These are phyloP conservation scores for Paramecium primaurelia DNA, from an alignment of 73 alveolate genomes.

Conservation along the genomic window DNA sequence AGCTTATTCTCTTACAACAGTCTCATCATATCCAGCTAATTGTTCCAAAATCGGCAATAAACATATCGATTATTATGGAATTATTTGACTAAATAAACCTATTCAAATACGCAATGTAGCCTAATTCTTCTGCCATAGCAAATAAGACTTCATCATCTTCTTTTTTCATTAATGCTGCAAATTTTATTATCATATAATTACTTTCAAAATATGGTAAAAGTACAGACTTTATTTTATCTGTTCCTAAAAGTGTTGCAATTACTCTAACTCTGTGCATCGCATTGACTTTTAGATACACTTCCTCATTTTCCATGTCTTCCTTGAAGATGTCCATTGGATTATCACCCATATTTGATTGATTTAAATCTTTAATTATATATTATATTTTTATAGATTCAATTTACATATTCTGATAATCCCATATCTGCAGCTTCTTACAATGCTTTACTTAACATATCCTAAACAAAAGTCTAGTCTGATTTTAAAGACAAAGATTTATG, in stretches of 20 bases:
- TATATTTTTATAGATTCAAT: background rate
- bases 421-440: conserved; percentile 71
- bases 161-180: conserved; percentile 56
- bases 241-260: conserved; percentile 81
- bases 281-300: conserved; percentile 91
- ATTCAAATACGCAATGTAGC: conserved; percentile 60
- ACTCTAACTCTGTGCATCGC: conserved; percentile 94
- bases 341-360: background rate
- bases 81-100: conserved; percentile 46
- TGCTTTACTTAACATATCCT: conserved; percentile 88
- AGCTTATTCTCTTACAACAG: conserved; percentile 88
- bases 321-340: conserved; percentile 86
- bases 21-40: conserved; percentile 77
- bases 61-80: conserved; percentile 45
- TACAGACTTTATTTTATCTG: conserved; percentile 75
- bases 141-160: conserved; percentile 97
- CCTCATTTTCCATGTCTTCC: conserved; percentile 97
- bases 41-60: conserved; percentile 66
- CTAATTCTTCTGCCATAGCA: conserved; percentile 96
- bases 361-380: background rate
- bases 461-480: conserved; percentile 86
- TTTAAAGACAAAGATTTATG: conserved; percentile 92
- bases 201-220: conserved; percentile 84
- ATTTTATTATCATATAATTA: conserved; percentile 3
- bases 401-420: conserved; percentile 30